Conservation (phyloP, 768 basidiomycete genomes). For the Strobilomyces confusus region DNA sequence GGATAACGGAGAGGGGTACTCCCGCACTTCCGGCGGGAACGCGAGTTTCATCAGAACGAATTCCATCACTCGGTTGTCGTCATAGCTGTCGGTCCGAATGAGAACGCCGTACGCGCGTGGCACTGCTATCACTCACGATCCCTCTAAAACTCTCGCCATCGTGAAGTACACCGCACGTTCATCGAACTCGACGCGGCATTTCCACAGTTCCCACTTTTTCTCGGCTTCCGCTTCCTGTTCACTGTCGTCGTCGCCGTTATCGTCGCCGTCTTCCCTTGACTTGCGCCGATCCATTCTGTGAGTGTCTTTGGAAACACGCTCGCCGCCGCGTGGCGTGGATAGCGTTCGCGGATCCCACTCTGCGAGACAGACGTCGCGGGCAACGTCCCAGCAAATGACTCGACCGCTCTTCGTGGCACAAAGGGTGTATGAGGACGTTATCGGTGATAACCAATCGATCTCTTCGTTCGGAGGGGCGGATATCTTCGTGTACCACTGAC, state of each 20-base stretch:
- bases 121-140: conserved; percentile 38
- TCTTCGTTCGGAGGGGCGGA: conserved; percentile 63
- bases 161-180: conserved; percentile 68
- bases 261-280: conserved; percentile 10
- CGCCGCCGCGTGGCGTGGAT: conserved; percentile 4
- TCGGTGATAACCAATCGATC: conserved; percentile 74
- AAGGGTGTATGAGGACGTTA: conserved; percentile 72
- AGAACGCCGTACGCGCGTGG: not conserved
- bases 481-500: conserved; percentile 64
- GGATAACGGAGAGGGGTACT: conserved; percentile 21
- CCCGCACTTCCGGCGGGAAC: conserved; percentile 50
- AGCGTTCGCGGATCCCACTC: conserved; percentile 57
- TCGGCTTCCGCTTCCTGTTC: conserved; percentile 18
- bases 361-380: conserved; percentile 54
- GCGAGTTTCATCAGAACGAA: conserved; percentile 67
- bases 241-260: conserved; percentile 8
- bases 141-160: conserved; percentile 61
- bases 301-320: conserved; percentile 7
- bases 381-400: conserved; percentile 75
- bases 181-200: conserved; percentile 74
- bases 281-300: conserved; percentile 5
- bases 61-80: conserved; percentile 63
- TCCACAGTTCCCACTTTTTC: conserved; percentile 68
- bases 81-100: conserved; percentile 36
- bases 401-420: conserved; percentile 74